Evolutionary conservation across 352 stramenopile species (phyloP).

Genomic region (Phytophthora aleatoria): DNA sequence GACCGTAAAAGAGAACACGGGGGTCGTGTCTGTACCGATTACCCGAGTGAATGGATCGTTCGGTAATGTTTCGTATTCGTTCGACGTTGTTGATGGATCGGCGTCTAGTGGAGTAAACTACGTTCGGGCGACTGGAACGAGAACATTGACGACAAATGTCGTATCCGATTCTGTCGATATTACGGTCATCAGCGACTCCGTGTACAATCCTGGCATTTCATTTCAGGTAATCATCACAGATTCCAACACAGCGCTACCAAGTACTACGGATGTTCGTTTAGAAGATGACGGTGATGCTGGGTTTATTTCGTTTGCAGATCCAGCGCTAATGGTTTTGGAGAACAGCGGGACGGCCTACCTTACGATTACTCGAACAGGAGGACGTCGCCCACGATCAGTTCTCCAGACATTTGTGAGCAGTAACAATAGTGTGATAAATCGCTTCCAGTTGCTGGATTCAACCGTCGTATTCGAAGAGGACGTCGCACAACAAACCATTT

Average conservation of each 20-base stretch:
- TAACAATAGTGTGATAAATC: constrained; percentile 23
- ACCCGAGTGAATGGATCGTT: constrained; percentile 57
- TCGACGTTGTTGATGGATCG: constrained; percentile 38
- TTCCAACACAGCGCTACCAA: constrained; percentile 19
- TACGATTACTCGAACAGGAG: constrained; percentile 36
- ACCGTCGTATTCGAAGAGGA: constrained; percentile 43
- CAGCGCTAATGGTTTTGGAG: constrained; percentile 33
- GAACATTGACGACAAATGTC: constrained; percentile 36
- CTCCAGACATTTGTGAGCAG: constrained; percentile 32
- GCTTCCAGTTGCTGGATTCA: constrained; percentile 43
- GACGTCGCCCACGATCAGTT: constrained; percentile 28
- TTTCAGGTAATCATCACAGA: constrained; percentile 52
- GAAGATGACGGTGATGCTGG: constrained; percentile 62
- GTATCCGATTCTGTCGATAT: constrained; percentile 37
- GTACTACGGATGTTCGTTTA: constrained; percentile 41
- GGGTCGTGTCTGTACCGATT: constrained; percentile 38
- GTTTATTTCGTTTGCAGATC: constrained; percentile 44
- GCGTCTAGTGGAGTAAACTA: constrained; percentile 49
- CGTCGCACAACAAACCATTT: constrained; percentile 20
- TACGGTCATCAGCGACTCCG: constrained; percentile 44
- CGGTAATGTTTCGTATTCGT: constrained; percentile 42
- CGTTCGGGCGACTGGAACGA: neutral
- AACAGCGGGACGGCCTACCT: constrained; percentile 34
- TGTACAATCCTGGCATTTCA: constrained; percentile 47
- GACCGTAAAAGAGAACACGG: constrained; percentile 35